Base-by-base conservation (phyloP, 179 eudicot genomes). In the Camellia oleifera region DNA sequence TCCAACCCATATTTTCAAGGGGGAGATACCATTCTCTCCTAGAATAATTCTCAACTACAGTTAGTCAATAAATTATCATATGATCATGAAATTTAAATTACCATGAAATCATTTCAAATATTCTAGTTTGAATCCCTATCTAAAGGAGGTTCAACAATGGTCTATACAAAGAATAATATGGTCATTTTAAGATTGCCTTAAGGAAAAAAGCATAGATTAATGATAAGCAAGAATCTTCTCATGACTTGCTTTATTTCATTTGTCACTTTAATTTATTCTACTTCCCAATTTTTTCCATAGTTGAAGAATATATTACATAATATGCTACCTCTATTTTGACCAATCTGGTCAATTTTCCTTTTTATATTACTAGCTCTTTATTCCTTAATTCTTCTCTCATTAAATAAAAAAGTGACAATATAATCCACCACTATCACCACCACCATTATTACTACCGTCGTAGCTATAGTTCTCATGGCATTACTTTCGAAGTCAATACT, bases 271-370 rank as follows among this genome's bases (percentile, higher is more conserved):
- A 32, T 32, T 32, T 32, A 46, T 70, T 70, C 13, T 45, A 8
- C 52, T 70, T 8, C 32, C 48, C 26, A 18, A 48, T 1, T 46
- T 70, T 44, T 48, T 11, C 56, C 40, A 46, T 3, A 17, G 57
- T 70, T 69, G 72, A 70, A 48, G 74, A 15, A 48, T 70, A 46
- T 70, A n/a, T 26, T 46, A 32, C 17, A 67, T 44, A 69, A 66
- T 66, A 40, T 66, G 70, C 52, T 48, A 8, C n/a, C 44, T 66
- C 70, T 11, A 4, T 67, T 67, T 67, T 67, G 70, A 67, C 70
- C 0, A 32, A 32, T 32, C 40, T 32, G 40, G 12, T 26, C 48
- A 67, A 7, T 32, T 14, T 48, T 48, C 7, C 52, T 48, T 48
- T 48, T 48, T 48, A 48, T 48, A 48, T 48, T 32, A 32, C 52